These are phyloP conservation scores for Hypoxylon sp. DNA, from an alignment of 2,329 filamentous ascomycete species.

Conservation along the genomic window DNA sequence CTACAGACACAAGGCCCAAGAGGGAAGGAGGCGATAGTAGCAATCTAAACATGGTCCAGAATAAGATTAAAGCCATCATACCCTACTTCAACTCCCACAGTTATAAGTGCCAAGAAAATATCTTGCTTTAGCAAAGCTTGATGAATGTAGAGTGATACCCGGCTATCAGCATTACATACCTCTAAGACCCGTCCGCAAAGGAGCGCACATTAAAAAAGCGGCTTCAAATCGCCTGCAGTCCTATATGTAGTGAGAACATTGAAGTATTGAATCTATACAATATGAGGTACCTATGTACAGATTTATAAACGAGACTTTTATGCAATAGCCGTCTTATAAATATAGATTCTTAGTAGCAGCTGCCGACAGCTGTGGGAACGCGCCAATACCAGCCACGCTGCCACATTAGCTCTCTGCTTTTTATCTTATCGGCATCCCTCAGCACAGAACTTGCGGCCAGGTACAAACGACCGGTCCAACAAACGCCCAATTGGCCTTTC, in stretches of 20 bases:
- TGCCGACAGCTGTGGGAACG: neutral
- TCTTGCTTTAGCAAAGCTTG: neutral
- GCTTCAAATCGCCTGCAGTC: neutral
- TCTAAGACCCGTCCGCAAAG: neutral
- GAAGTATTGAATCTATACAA: neutral
- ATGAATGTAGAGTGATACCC: neutral
- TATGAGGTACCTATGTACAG: neutral
- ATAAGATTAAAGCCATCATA: neutral
- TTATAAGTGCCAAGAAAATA: neutral
- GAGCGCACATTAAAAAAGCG: neutral
- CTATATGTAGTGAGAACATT: no score
- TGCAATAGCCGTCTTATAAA: neutral
- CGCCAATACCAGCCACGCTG: neutral
- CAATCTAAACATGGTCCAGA: conserved; percentile 4
- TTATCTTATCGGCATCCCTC: conserved; percentile 12
- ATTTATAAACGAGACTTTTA: neutral
- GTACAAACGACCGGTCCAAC: conserved; percentile 8
- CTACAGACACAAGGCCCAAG: neutral
- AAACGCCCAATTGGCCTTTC: conserved; percentile 3
- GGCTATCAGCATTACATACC: neutral
- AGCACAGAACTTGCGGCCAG: conserved; percentile 1
- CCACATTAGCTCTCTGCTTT: neutral
- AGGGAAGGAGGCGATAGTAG: neutral
- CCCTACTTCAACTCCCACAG: neutral
- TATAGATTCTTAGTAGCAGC: neutral